A percentile compares a stretch with the other conserved stretches of the same genome.
phyloP scores from a whole-genome alignment of 73 alveolate genomes.

The Paramecium pentaurelia region DNA sequence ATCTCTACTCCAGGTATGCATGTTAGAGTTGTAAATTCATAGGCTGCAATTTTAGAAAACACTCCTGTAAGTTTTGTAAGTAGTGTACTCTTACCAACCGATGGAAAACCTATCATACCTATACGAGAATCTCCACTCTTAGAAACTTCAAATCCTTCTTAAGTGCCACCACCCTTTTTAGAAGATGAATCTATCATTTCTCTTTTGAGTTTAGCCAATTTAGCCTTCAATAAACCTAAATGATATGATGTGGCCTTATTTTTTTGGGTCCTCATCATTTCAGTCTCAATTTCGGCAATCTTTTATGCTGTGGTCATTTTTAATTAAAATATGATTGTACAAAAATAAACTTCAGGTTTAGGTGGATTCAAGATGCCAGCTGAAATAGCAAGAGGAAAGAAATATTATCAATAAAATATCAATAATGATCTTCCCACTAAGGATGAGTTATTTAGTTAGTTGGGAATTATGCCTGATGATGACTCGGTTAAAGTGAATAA shows the following conservation, averaged over 20 bases:
- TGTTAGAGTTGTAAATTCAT: conserved; percentile 99
- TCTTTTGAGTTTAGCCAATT: conserved; percentile 94
- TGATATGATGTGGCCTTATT: conserved; percentile 98
- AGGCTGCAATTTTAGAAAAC: conserved; percentile 94
- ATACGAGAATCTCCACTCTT: conserved; percentile 99
- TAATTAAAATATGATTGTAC: not conserved
- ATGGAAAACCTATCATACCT: conserved; percentile 99
- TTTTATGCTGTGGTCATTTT: conserved; percentile 81
- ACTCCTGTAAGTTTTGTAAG: conserved; percentile 87
- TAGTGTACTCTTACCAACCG: conserved; percentile 95
- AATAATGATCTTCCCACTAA: not conserved
- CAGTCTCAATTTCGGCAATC: conserved; percentile 94
- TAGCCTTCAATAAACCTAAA: conserved; percentile 97
- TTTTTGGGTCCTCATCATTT: conserved; percentile 97
- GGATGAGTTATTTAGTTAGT: not conserved
- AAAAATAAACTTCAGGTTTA: not conserved
- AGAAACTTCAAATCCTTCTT: conserved; percentile 99
- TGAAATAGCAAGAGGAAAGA: not conserved
- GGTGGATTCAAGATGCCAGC: not conserved
- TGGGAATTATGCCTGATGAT: not conserved
- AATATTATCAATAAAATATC: not conserved
- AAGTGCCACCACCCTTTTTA: conserved; percentile 90
- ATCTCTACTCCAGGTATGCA: conserved; percentile 96
- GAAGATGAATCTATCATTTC: conserved; percentile 89
- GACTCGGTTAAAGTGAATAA: not conserved